These are phyloP conservation scores for Lactarius pseudohatsudake DNA, from an alignment of 768 basidiomycete genomes.

Conservation along the genomic window DNA sequence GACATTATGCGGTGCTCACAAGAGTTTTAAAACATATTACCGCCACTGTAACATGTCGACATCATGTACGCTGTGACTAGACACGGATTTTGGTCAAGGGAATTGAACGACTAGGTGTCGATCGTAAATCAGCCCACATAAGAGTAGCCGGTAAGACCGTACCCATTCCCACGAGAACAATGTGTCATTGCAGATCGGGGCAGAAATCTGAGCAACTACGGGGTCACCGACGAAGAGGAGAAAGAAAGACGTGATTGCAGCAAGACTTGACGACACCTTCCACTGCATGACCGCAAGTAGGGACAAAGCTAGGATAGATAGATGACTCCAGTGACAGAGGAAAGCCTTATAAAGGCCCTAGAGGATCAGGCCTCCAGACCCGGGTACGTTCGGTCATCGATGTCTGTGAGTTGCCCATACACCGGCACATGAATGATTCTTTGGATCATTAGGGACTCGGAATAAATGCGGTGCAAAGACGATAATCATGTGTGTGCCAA, in stretches of 20 bases:
- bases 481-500: no score
- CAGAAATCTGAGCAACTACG: background rate
- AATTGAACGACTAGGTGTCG: background rate
- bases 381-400: no score
- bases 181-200: background rate
- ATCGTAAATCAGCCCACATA: background rate
- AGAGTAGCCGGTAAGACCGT: background rate
- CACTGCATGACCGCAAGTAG: background rate
- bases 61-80: background rate
- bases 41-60: background rate
- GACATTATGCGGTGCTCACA: no score
- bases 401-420: no score
- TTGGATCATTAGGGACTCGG: no score
- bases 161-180: background rate
- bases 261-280: background rate
- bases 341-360: background rate
- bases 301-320: background rate
- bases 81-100: background rate
- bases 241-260: background rate
- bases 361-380: no score
- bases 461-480: no score
- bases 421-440: no score
- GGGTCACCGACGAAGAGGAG: background rate
- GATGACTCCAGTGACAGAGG: background rate
- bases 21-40: background rate